Base-by-base conservation (phyloP, 352 stramenopile species). In the Globisporangium iwayamae region DNA sequence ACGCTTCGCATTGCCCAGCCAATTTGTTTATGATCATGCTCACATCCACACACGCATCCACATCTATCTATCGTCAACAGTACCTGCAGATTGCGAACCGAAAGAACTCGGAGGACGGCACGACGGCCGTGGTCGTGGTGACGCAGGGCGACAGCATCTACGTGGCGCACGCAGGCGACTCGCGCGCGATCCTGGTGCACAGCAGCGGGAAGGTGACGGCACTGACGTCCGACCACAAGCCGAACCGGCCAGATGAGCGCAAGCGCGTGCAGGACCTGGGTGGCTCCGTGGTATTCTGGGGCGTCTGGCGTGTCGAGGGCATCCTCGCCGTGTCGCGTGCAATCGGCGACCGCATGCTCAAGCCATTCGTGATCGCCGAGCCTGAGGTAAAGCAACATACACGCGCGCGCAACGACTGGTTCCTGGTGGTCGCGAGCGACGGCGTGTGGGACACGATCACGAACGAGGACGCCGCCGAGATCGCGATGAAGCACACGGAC, bases 281-380 rank as follows among this genome's bases (percentile, higher is more conserved):
- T 32, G 93, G 93, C 45, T 92, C 78, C 25, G 89, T 98, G 2
- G 87, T 96, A 13, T 90, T 96, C 59, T 96, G 87, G 85, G 93
- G 93, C 22, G 87, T 97, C 41, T 97, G 91, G 89, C 86, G 94
- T 48, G 93, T 98, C n/a, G 85, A 98, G 70, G 94, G 93, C 39
- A 94, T 98, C 55, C 76, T 98, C 48, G 93, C 93, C 20, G 91
- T 98, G 32, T 97, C 90, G 14, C 88, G 88, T 38, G 89, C 91
- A 34, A 97, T 98, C 60, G 94, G 94, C 16, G 94, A 98, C 69
- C 81, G 86, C 36, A 91, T 92, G 74, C 77, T 98, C 36, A 97
- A 98, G 72, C 90, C 86, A 0, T 97, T 94, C 39, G 90, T 98
- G n/a, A 88, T 93, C 3, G 85, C 90, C 8, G 87, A 97, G 63